Evolutionary conservation across 257 asterid species (phyloP), one percentile per base, ranked within the genome.

Genomic region (Nicotiana undulata): DNA sequence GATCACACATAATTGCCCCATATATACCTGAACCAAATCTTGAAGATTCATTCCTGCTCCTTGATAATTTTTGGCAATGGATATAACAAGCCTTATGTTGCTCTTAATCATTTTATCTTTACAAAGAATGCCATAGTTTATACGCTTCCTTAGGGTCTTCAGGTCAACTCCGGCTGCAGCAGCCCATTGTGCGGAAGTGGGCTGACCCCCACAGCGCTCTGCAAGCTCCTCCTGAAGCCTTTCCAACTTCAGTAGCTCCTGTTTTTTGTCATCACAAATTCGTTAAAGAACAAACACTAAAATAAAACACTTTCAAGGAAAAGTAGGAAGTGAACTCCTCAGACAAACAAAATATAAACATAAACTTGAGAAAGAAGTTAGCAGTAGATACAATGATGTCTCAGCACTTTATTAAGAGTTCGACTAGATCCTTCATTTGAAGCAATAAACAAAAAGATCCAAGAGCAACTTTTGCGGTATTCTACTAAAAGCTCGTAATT

Each of bases 31-130:
- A 87, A 95, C 97, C 88, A 95, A 88, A 91, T 95, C 99, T 77
- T 87, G 95, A 80, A 95, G 96, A 88, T 86, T 93, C 99, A 95
- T 87, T 79, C 98, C 98, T 64, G 93, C 87, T 74, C 98, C 95
- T 83, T 91, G 98, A 84, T 92, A 94, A 84, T 93, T 86, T 85
- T 90, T 94, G 52, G 98, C 98, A 68, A 94, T 94, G 51, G 98
- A 93, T 83, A 94, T 89, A 81, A 94, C 98, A 51, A 94, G 97
- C n/a, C 98, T 86, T 87, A 94, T 83, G 87, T 94, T 94, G 91
- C 98, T 93, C 81, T 85, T 94, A 17, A 94, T 90, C 98, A 94
- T 93, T 86, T 86, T 91, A 84, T 90, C 94, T 85, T 94, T 94
- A 90, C 98, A 91, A 63, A 68, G 87, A 82, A 52, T 68, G 52